Percentiles rank a stretch among this genome's conserved stretches.
These are phyloP conservation scores for Nannochloropsis gaditana DNA, from an alignment of 108 stramenopile species.

Conservation along the genomic window DNA sequence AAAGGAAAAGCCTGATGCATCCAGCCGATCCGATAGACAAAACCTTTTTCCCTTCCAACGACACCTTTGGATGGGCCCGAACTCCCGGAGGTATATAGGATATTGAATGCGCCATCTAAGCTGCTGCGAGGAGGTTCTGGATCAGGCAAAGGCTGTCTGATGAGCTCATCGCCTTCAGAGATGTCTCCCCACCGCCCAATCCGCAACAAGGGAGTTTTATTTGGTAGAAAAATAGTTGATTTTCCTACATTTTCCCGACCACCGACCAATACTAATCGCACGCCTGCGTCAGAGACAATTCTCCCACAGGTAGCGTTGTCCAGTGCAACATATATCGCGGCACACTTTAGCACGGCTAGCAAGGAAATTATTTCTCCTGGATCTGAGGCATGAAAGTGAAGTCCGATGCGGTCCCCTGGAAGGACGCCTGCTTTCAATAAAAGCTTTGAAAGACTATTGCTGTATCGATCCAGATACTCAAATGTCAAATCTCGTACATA, in stretches of 20 bases:
- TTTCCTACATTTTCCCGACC: background rate
- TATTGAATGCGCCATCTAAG: background rate
- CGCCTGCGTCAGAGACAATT: background rate
- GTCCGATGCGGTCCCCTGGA: background rate
- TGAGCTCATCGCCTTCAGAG: background rate
- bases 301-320: background rate
- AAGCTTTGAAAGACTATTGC: background rate
- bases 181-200: background rate
- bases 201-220: background rate
- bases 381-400: background rate
- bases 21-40: slow-evolving; percentile 6
- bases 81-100: background rate
- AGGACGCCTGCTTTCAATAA: background rate
- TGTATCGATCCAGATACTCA: background rate
- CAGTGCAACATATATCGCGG: background rate
- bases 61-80: background rate
- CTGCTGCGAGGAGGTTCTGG: background rate
- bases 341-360: background rate
- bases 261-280: background rate
- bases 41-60: background rate
- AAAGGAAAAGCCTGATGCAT: slow-evolving; percentile 20
- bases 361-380: background rate
- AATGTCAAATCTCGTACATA: background rate
- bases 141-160: background rate
- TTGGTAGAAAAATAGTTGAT: background rate